Evolutionary conservation across 495 filamentous ascomycete genomes (phyloP).

Genomic region (Coniosporium apollinis): DNA sequence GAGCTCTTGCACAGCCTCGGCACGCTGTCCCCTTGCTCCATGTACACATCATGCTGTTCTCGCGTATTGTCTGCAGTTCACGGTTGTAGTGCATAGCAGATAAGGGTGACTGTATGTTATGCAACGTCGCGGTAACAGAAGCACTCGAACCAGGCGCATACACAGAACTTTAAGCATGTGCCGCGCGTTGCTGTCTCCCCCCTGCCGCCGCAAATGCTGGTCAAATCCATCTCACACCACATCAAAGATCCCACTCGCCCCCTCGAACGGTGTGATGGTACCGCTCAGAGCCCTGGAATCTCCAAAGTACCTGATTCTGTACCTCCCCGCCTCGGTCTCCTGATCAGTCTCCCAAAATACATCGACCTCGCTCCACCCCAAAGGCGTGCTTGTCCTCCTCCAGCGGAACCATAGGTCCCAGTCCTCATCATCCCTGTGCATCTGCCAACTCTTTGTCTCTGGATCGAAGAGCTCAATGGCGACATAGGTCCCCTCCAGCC

Average conservation of each 20-base stretch:
- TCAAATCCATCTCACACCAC: conserved; percentile 18
- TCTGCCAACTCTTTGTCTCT: conserved; percentile 38
- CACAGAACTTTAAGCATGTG: no score
- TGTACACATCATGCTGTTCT: no score
- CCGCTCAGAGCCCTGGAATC: conserved; percentile 56
- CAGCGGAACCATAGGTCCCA: conserved; percentile 72
- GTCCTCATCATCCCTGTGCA: conserved; percentile 55
- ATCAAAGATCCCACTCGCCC: conserved; percentile 49
- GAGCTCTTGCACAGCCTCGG: no score
- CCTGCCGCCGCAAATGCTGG: no score
- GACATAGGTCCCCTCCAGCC: conserved; percentile 61
- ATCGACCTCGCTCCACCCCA: conserved; percentile 65
- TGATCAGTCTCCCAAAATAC: conserved; percentile 52
- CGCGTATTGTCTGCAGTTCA: no score
- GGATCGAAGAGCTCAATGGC: conserved; percentile 52
- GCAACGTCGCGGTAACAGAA: no score
- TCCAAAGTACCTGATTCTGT: conserved; percentile 74
- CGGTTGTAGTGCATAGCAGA: no score
- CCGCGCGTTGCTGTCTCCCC: no score
- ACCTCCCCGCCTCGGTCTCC: conserved; percentile 36
- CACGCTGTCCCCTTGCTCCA: no score
- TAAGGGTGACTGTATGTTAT: no score
- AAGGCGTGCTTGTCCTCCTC: conserved; percentile 51
- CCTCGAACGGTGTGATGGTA: conserved; percentile 57
- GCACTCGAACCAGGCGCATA: no score